These are phyloP conservation scores for Lodderomyces metapsilosis DNA, from an alignment of 1,139 yeast genomes.

Conservation along the genomic window DNA sequence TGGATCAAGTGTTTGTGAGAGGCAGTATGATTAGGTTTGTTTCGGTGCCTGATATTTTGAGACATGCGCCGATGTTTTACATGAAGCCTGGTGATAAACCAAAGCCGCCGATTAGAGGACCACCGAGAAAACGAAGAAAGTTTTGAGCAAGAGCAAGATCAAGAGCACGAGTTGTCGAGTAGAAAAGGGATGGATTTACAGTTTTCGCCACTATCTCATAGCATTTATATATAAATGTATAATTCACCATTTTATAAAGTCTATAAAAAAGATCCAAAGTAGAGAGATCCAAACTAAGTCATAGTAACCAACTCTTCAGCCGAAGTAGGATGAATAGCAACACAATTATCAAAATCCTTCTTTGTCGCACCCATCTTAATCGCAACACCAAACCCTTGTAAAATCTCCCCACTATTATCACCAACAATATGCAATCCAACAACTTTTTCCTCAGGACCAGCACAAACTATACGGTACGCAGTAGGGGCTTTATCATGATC, in stretches of 20 bases:
- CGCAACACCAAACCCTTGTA: slow-evolving; percentile 98
- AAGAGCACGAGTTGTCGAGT: too few relatives aligned
- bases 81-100: slow-evolving; percentile 68
- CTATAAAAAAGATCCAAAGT: background rate
- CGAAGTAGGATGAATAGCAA: slow-evolving; percentile 97
- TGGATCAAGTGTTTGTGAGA: slow-evolving; percentile 85
- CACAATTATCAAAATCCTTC: slow-evolving; percentile 89
- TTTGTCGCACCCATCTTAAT: slow-evolving; percentile 98
- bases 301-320: slow-evolving; percentile 97
- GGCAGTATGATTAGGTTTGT: slow-evolving; percentile 89
- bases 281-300: too few relatives aligned
- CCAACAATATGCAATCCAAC: slow-evolving; percentile 95
- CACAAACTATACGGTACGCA: slow-evolving; percentile 75
- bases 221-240: too few relatives aligned
- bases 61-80: slow-evolving; percentile 80
- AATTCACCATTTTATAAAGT: background rate
- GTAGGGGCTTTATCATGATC: slow-evolving; percentile 82
- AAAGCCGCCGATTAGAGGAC: slow-evolving; percentile 70
- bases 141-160: background rate
- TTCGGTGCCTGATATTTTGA: slow-evolving; percentile 83
- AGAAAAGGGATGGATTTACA: too few relatives aligned
- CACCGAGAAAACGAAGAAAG: slow-evolving; percentile 36
- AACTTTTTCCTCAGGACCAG: slow-evolving; percentile 85
- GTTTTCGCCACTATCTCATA: too few relatives aligned
- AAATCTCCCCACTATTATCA: slow-evolving; percentile 83